Evolutionary conservation across 805 yeast species (phyloP).

Genomic region (Myxozyma melibiosi): DNA sequence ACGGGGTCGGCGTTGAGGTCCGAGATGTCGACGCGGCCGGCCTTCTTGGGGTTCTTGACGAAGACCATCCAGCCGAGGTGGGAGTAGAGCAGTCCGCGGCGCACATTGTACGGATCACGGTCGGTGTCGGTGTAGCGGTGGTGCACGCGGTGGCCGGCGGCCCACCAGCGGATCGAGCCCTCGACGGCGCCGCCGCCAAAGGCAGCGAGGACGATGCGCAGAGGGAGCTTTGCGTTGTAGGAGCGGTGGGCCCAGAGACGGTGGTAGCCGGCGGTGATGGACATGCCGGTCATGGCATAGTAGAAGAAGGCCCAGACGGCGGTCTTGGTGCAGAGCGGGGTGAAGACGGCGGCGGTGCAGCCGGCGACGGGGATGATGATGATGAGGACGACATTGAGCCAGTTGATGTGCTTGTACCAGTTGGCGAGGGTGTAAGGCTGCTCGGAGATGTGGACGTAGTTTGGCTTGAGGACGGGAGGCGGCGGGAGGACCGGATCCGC

Average conservation of each 20-base stretch:
- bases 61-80: conserved; percentile 88
- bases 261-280: conserved; percentile 79
- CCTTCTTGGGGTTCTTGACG: conserved; percentile 63
- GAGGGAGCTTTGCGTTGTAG: conserved; percentile 49
- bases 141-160: conserved; percentile 82
- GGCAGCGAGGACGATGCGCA: conserved; percentile 56
- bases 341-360: conserved; percentile 46
- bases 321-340: conserved; percentile 55
- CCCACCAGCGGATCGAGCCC: conserved; percentile 80
- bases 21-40: conserved; percentile 65
- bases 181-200: conserved; percentile 74
- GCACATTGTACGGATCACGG: conserved; percentile 81
- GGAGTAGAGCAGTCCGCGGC: conserved; percentile 77
- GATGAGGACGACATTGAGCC: conserved; percentile 66
- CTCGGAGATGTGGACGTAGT: conserved; percentile 59
- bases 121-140: conserved; percentile 88
- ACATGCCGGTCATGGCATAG: conserved; percentile 64
- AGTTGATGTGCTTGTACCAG: conserved; percentile 73
- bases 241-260: conserved; percentile 71
- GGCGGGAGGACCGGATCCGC: background rate
- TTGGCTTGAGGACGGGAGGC: background rate
- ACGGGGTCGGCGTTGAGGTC: conserved; percentile 63
- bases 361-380: conserved; percentile 59
- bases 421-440: conserved; percentile 73
- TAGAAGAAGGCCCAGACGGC: conserved; percentile 55